Conservation (phyloP, 495 filamentous ascomycete genomes). For the Cryomyces minteri region DNA sequence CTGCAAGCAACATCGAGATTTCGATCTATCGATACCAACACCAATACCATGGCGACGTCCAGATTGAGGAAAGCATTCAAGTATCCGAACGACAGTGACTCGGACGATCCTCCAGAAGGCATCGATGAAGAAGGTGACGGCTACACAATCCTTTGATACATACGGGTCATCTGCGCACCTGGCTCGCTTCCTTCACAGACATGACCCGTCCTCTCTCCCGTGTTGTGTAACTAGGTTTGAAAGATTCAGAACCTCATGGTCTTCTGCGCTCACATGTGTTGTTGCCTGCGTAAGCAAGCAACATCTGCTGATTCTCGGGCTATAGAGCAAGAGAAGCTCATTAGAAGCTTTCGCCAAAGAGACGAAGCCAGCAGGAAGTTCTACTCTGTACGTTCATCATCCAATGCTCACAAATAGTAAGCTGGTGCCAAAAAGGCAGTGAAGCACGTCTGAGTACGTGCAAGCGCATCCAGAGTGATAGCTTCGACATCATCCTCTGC, state of each 20-base stretch:
- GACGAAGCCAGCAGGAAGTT: not conserved
- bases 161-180: too few species aligned
- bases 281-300: too few species aligned
- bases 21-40: not conserved
- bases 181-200: constrained; percentile 5
- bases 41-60: constrained; percentile 5
- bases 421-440: not conserved
- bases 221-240: not conserved
- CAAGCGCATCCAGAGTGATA: not conserved
- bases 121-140: constrained; percentile 16
- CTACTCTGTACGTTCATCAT: not conserved
- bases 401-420: not conserved
- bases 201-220: not conserved
- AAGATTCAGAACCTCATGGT: not conserved
- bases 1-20: too few species aligned
- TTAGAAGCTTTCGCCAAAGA: not conserved
- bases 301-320: not conserved
- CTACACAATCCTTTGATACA: not conserved
- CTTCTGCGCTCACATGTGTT: too few species aligned
- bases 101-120: constrained; percentile 14
- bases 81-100: constrained; percentile 15
- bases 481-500: too few species aligned
- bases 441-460: not conserved
- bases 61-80: constrained; percentile 17
- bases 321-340: not conserved